Base-by-base conservation (phyloP, 306 rosid species). In the Citrullus amarus region DNA sequence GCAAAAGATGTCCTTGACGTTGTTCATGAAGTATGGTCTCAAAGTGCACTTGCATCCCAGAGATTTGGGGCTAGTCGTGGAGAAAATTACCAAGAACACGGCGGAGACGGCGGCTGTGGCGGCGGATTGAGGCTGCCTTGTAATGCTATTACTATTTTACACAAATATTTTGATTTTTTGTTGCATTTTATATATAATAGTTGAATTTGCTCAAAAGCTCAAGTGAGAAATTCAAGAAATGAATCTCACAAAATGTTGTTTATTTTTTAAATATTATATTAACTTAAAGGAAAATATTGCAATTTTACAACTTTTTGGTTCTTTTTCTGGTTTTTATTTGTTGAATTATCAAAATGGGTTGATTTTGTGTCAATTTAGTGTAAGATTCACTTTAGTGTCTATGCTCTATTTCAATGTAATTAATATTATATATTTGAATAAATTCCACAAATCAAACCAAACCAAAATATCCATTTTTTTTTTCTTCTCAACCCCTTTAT, bases 11-110 rank as follows among this genome's bases (percentile, higher is more conserved):
- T 94, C 98, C 1, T 78, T 94, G 59, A 92, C 98, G 2, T 84
- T 94, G 81, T 94, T 94, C 90, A 92, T 94, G 98, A 94, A 94
- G 86, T 81, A 94, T 69, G 98, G 98, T 0, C 88, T 94, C 5
- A 87, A 2, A 85, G 92, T 94, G 61, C 80, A 88, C 14, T 88
- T 94, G 78, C 87, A 56, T 20, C 90, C 92, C 0, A 87, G 98
- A 79, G 90, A 89, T 41, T 86, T 94, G 18, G 66, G 79, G n/a
- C 87, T 81, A 1, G 48, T 91, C 62, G 30, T 90, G 83, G 88
- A 86, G 11, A 87, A 86, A 34, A 73, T 88, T 28, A 20, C 36
- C 25, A 80, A 70, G 43, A 59, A 18, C 34, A 6, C 61, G 43
- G 50, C 53, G 34, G 79, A 75, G 32, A 75, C 50, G 74, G 74